Evolutionary conservation across 495 filamentous ascomycete species (phyloP).

Genomic region (Aspergillus nanangensis): DNA sequence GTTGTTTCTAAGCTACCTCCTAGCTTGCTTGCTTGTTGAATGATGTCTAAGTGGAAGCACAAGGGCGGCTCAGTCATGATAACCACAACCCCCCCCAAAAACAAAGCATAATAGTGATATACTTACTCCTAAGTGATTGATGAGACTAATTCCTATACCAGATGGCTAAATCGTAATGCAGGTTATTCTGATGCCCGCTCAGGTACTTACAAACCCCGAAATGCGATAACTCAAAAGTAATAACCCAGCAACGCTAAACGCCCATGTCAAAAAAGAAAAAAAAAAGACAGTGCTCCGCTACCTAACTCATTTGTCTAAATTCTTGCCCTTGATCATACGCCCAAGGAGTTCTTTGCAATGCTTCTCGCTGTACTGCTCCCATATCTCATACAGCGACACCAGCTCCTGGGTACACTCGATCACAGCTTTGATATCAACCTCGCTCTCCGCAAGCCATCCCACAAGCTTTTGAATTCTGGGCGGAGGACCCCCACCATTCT

Average conservation of each 20-base stretch:
- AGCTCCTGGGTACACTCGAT: slow-evolving; percentile 94
- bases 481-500: slow-evolving; percentile 28
- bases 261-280: slow-evolving; percentile 5
- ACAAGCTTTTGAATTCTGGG: slow-evolving; percentile 69
- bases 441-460: slow-evolving; percentile 86
- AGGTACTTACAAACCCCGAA: too few species aligned
- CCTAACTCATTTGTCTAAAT: slow-evolving; percentile 71
- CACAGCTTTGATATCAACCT: slow-evolving; percentile 85
- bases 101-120: too few species aligned
- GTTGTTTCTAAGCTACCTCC: neutral
- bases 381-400: slow-evolving; percentile 89
- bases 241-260: too few species aligned
- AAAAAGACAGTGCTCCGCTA: too few species aligned
- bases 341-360: slow-evolving; percentile 70
- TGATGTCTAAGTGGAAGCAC: too few species aligned
- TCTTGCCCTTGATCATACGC: slow-evolving; percentile 77
- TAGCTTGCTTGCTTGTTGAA: neutral
- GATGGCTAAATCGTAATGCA: too few species aligned
- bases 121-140: too few species aligned
- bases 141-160: too few species aligned
- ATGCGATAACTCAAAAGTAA: too few species aligned
- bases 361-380: slow-evolving; percentile 88
- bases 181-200: too few species aligned
- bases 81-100: too few species aligned
- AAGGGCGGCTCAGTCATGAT: too few species aligned